Evolutionary conservation across 805 yeast genomes (phyloP).

Genomic region (Metschnikowia santaceciliae): DNA sequence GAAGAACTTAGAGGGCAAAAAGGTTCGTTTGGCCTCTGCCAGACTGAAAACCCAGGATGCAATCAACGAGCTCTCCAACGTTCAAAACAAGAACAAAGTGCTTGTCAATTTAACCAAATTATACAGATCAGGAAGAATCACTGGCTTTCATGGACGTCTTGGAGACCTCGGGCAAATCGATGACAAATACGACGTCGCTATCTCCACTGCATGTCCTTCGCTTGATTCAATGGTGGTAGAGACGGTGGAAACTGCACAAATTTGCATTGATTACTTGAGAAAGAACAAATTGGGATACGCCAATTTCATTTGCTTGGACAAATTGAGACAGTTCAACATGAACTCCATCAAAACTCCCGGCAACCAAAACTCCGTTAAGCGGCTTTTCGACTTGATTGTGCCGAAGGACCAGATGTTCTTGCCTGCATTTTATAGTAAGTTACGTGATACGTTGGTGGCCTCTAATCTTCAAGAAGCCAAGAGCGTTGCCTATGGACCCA

Average conservation of each 20-base stretch:
- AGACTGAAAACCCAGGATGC: conserved; percentile 71
- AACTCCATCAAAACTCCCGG: conserved; percentile 64
- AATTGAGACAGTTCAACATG: conserved; percentile 61
- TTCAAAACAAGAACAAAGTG: conserved; percentile 70
- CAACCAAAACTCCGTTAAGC: conserved; percentile 56
- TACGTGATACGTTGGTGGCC: conserved; percentile 87
- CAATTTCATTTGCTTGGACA: conserved; percentile 74
- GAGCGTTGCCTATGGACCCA: conserved; percentile 77
- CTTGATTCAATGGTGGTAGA: conserved; percentile 93
- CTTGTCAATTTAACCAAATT: conserved; percentile 63
- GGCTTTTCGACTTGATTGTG: conserved; percentile 78
- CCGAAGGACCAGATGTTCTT: conserved; percentile 65
- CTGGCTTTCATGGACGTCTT: conserved; percentile 83
- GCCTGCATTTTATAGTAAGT: conserved; percentile 85
- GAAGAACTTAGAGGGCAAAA: conserved; percentile 49
- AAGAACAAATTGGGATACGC: conserved; percentile 85
- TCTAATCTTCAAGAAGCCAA: conserved; percentile 74
- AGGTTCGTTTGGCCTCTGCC: conserved; percentile 45
- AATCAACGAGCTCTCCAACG: conserved; percentile 48
- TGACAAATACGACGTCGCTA: conserved; percentile 83
- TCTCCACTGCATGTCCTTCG: conserved; percentile 91
- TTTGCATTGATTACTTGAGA: conserved; percentile 73
- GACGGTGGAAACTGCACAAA: conserved; percentile 55
- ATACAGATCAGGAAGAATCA: conserved; percentile 74
- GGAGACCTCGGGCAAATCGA: conserved; percentile 94